phyloP scores from a whole-genome alignment of 2,329 filamentous ascomycete species.

The Sporothrix pseudoabietina region DNA sequence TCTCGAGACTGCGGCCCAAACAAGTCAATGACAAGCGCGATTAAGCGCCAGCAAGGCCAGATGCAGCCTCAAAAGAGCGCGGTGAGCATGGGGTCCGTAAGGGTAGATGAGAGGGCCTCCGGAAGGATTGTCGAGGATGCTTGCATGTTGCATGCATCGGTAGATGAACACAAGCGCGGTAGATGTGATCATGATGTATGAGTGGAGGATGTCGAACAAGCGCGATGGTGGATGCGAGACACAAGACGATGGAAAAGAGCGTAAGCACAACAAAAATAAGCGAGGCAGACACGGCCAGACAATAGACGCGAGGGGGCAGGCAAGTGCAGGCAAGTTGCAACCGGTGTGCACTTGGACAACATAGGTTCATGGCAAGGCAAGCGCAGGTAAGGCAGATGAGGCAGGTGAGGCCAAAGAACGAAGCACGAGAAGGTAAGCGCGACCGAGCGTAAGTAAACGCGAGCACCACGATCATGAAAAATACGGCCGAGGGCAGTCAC shows the following conservation, averaged over 20 bases:
- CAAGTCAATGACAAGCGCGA: conserved; percentile 9
- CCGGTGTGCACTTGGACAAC: not conserved
- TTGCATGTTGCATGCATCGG: conserved; percentile 1
- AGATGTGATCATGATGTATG: not conserved
- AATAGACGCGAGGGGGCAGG: not conserved
- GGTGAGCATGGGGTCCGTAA: not conserved
- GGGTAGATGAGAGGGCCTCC: not conserved
- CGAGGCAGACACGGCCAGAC: conserved; percentile 7
- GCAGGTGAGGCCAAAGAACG: not conserved
- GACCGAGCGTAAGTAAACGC: not conserved
- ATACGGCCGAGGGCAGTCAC: conserved; percentile 10
- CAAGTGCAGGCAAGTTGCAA: not conserved
- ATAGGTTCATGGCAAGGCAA: conserved; percentile 7
- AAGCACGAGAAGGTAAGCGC: conserved; percentile 6
- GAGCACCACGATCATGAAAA: not conserved
- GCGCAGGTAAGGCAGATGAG: conserved; percentile 13
- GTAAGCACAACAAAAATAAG: not conserved
- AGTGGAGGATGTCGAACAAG: conserved; percentile 1
- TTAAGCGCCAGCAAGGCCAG: conserved; percentile 3
- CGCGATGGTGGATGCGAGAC: not conserved
- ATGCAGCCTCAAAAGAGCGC: conserved; percentile 17
- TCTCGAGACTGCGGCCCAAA: conserved; percentile 4
- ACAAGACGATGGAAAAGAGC: not conserved
- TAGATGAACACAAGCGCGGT: not conserved
- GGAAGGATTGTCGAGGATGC: not conserved